Evolutionary conservation across 306 rosid genomes (phyloP), one percentile per base, ranked within the genome.

Genomic region (Ormosia semicastrata): DNA sequence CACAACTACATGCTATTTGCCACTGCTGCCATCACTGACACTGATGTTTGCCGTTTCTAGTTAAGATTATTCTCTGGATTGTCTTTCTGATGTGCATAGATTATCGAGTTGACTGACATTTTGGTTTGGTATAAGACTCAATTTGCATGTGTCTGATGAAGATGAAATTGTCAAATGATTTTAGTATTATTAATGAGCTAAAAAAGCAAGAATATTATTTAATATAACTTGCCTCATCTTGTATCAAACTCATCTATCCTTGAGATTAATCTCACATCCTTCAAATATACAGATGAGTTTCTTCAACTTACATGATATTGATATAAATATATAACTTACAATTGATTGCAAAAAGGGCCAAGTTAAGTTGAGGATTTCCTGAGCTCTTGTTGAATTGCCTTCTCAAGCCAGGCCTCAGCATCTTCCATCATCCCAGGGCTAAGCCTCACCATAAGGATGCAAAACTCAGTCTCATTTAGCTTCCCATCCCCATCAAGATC

Each of bases 361-460:
- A 5, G 33, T 50, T 37, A 89, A 33, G 62, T 4, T 66, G 75
- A 57, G n/a, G 85, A 73, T 37, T 87, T 89, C 9, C 41, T 83
- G 12, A 62, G 68, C 64, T 89, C 92, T 71, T 88, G 88, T 6
- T 89, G 85, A 73, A 96, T 83, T 0, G 98, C 93, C 68, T 93
- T 96, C 60, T 91, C 86, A 5, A 96, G 92, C 99, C 99, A 96
- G 0, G 75, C 66, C 76, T 91, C 97, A 66, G 99, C 98, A 64
- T 96, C 92, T 32, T 91, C 83, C 97, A 96, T 93, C 88, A 96
- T 96, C 36, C 81, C 98, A 52, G 99, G 99, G 86, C 99, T 96
- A 44, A 96, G 97, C 85, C 98, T 92, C 5, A 96, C 97, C 99
- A 96, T 96, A 2, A 96, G 76, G n/a, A 92, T 88, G 46, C 99